Conservation (phyloP, 2,329 filamentous ascomycete species). For the Chrysosporium keratinophilum region DNA sequence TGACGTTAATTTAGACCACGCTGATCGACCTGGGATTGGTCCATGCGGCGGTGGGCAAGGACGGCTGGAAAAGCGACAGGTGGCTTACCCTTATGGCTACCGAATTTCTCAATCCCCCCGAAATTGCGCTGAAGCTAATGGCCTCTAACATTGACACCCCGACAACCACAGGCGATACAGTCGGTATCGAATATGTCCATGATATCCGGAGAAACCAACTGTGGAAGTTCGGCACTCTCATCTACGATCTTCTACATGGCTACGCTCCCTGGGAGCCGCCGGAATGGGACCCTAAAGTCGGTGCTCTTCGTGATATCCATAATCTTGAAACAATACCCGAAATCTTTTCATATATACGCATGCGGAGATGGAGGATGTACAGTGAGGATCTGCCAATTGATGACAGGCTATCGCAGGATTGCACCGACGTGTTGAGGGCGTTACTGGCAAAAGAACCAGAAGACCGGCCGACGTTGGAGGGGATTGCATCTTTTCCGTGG, state of each 20-base stretch:
- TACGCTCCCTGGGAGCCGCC: constrained; percentile 26
- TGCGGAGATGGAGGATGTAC: constrained; percentile 21
- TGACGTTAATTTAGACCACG: constrained; percentile 15
- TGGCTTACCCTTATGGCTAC: constrained; percentile 17
- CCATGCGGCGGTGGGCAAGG: constrained; percentile 14
- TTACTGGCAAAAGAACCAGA: constrained; percentile 20
- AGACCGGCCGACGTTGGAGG: constrained; percentile 20
- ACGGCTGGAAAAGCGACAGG: not conserved
- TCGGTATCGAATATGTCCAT: constrained; percentile 7
- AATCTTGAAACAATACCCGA: not conserved
- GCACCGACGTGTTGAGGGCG: constrained; percentile 22
- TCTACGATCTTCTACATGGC: constrained; percentile 27
- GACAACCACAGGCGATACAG: not conserved
- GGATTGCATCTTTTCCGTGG: constrained; percentile 23
- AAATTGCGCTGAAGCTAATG: constrained; percentile 18
- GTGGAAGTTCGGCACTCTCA: constrained; percentile 24
- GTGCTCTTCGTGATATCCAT: constrained; percentile 6
- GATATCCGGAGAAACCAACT: constrained; percentile 18
- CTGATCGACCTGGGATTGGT: constrained; percentile 24
- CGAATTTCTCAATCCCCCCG: constrained; percentile 24
- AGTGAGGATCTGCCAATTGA: constrained; percentile 22
- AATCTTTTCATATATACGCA: constrained; percentile 3
- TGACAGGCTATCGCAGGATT: constrained; percentile 25
- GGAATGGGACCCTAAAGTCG: constrained; percentile 11
- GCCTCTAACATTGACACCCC: not conserved